Percentiles rank a stretch among this genome's conserved stretches.
Conservation (phyloP, 192 early-diverging fungal genomes). For the Umbelopsis sp. region DNA sequence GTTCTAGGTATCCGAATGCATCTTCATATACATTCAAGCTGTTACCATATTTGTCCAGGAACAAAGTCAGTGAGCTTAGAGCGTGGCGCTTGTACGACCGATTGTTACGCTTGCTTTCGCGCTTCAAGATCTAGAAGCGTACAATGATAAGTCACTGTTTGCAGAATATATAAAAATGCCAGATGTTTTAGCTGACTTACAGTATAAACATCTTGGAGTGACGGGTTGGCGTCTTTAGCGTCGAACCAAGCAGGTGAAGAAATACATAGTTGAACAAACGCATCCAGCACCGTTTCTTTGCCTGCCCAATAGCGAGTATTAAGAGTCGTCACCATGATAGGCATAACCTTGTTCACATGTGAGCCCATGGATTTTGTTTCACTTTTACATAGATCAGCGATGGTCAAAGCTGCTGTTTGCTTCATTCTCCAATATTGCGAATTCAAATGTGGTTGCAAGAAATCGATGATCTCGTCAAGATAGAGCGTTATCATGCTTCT, state of each 20-base stretch:
- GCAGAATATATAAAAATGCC: not conserved
- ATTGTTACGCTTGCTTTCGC: slow-evolving; percentile 79
- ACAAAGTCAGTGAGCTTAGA: slow-evolving; percentile 63
- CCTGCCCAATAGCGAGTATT: slow-evolving; percentile 80
- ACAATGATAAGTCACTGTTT: not conserved
- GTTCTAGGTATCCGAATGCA: slow-evolving; percentile 57
- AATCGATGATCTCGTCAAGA: slow-evolving; percentile 61
- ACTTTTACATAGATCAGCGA: slow-evolving; percentile 64
- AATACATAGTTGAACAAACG: slow-evolving; percentile 57
- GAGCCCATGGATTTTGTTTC: slow-evolving; percentile 48
- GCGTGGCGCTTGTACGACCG: slow-evolving; percentile 67
- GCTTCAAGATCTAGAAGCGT: slow-evolving; percentile 54
- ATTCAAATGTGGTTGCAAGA: slow-evolving; percentile 54
- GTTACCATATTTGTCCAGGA: slow-evolving; percentile 60
- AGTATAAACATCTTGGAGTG: slow-evolving; percentile 45
- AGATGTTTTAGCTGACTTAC: slow-evolving; percentile 28
- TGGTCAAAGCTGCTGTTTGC: slow-evolving; percentile 67
- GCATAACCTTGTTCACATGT: slow-evolving; percentile 53
- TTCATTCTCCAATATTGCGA: slow-evolving; percentile 80
- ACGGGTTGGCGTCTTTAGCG: slow-evolving; percentile 22
- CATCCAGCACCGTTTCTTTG: slow-evolving; percentile 75
- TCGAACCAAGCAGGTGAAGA: slow-evolving; percentile 57
- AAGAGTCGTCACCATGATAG: slow-evolving; percentile 64
- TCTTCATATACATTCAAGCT: slow-evolving; percentile 60
- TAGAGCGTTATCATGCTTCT: slow-evolving; percentile 66